Evolutionary conservation across 2,329 filamentous ascomycete genomes (phyloP).

Genomic region (Hypomyces rosellus): DNA sequence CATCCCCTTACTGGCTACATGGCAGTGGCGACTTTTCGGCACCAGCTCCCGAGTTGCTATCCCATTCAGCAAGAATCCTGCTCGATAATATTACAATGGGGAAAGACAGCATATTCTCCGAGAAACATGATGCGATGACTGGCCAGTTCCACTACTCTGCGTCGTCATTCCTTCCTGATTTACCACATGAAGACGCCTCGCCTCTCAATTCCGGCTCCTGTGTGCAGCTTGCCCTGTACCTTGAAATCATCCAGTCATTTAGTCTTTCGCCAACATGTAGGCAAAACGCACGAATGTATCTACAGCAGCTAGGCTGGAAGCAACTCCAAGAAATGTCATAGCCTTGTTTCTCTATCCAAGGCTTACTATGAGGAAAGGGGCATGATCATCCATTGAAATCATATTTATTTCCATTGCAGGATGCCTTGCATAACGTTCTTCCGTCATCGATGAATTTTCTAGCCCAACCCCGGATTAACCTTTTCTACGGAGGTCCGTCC

Average conservation of each 20-base stretch:
- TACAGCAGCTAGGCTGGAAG: neutral
- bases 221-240: slow-evolving; percentile 2
- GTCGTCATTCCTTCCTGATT: neutral
- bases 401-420: too few relatives aligned
- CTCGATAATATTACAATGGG: neutral
- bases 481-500: too few relatives aligned
- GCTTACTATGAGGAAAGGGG: too few relatives aligned
- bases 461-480: too few relatives aligned
- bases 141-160: neutral
- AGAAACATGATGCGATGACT: neutral
- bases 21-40: slow-evolving; percentile 2
- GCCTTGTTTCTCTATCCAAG: too few relatives aligned
- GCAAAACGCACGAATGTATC: neutral
- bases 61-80: slow-evolving; percentile 1
- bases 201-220: slow-evolving; percentile 2
- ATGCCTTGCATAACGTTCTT: too few relatives aligned
- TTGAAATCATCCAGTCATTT: slow-evolving; percentile 3
- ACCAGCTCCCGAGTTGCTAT: neutral
- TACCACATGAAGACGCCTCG: neutral
- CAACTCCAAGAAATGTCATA: too few relatives aligned
- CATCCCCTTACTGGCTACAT: neutral
- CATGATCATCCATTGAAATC: too few relatives aligned
- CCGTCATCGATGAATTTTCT: too few relatives aligned
- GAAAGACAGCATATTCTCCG: neutral
- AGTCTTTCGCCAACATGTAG: neutral